These are phyloP conservation scores for Alternaria metachromatica DNA, from an alignment of 2,329 filamentous ascomycete species.

Conservation along the genomic window DNA sequence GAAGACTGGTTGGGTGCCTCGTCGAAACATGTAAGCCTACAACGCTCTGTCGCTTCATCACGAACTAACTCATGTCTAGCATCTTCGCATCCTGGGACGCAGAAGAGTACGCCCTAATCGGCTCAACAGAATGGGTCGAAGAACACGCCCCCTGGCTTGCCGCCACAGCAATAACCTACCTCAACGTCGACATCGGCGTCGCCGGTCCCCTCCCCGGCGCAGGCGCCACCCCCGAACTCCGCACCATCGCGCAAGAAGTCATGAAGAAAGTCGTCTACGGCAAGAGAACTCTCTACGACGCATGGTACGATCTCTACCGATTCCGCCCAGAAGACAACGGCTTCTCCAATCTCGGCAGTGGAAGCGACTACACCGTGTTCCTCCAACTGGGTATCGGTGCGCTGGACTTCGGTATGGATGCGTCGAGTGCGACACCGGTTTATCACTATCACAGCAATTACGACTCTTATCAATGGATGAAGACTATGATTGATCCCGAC, in stretches of 20 bases:
- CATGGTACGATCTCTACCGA: conserved; percentile 48
- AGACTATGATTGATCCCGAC: conserved; percentile 57
- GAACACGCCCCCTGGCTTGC: conserved; percentile 57
- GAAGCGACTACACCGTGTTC: conserved; percentile 58
- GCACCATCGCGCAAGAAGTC: conserved; percentile 40
- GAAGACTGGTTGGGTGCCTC: conserved; percentile 59
- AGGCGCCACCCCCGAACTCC: conserved; percentile 50
- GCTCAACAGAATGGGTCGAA: conserved; percentile 58
- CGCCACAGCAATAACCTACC: conserved; percentile 53
- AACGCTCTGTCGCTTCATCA: conserved; percentile 34
- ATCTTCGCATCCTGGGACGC: conserved; percentile 53
- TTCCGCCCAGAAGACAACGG: conserved; percentile 27
- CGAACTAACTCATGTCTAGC: conserved; percentile 40
- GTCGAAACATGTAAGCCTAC: conserved; percentile 55
- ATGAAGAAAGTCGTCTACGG: conserved; percentile 53
- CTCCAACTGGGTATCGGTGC: conserved; percentile 52
- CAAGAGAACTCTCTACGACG: conserved; percentile 54
- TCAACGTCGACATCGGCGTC: conserved; percentile 60
- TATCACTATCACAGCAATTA: conserved; percentile 59
- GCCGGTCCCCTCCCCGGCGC: conserved; percentile 52
- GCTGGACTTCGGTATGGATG: conserved; percentile 46
- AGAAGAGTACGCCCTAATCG: conserved; percentile 49
- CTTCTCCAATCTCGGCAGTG: conserved; percentile 50
- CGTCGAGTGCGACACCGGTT: conserved; percentile 43
- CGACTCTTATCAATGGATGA: conserved; percentile 60